A percentile compares a stretch with the other conserved stretches of the same genome.
These are phyloP conservation scores for Globisporangium middletonii DNA, from an alignment of 352 stramenopile genomes.

Conservation along the genomic window DNA sequence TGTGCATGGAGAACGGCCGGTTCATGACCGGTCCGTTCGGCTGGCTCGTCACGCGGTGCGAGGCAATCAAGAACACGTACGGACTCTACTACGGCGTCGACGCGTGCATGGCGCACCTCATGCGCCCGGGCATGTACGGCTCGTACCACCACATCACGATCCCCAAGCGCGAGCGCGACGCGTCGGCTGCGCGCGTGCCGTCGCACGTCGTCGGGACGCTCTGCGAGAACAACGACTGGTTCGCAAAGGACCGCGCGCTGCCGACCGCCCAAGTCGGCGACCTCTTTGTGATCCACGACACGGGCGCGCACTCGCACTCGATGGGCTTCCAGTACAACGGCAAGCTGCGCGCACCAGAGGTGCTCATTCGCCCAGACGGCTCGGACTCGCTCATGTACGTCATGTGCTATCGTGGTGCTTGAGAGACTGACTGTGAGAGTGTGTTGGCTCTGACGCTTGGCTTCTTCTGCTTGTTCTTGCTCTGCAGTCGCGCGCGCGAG, in stretches of 20 bases:
- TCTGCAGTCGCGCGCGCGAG: slow-evolving; percentile 59
- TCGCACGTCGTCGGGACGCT: slow-evolving; percentile 83
- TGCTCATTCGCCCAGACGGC: slow-evolving; percentile 61
- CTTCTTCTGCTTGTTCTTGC: slow-evolving; percentile 7
- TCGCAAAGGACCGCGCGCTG: slow-evolving; percentile 77
- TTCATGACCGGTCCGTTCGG: slow-evolving; percentile 87
- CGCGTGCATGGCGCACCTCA: slow-evolving; percentile 87
- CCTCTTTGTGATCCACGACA: slow-evolving; percentile 89
- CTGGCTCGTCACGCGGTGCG: slow-evolving; percentile 79
- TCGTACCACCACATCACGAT: slow-evolving; percentile 88
- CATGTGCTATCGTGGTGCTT: too few species aligned
- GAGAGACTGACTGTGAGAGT: background rate
- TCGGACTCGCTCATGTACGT: slow-evolving; percentile 64
- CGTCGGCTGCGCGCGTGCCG: slow-evolving; percentile 18
- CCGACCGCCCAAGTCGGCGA: slow-evolving; percentile 72
- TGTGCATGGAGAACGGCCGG: slow-evolving; percentile 89
- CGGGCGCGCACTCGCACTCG: slow-evolving; percentile 85
- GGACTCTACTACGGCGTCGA: slow-evolving; percentile 85
- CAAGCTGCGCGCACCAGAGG: slow-evolving; percentile 85
- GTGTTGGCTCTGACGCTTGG: background rate
- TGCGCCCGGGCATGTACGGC: slow-evolving; percentile 89
- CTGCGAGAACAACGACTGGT: slow-evolving; percentile 92
- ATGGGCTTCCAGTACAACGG: slow-evolving; percentile 93
- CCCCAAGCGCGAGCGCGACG: slow-evolving; percentile 39
- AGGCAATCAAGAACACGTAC: slow-evolving; percentile 86